A percentile compares a stretch with the other conserved stretches of the same genome.
These are phyloP conservation scores for Abortiporus biennis DNA, from an alignment of 1,284 basidiomycete species.

Conservation along the genomic window DNA sequence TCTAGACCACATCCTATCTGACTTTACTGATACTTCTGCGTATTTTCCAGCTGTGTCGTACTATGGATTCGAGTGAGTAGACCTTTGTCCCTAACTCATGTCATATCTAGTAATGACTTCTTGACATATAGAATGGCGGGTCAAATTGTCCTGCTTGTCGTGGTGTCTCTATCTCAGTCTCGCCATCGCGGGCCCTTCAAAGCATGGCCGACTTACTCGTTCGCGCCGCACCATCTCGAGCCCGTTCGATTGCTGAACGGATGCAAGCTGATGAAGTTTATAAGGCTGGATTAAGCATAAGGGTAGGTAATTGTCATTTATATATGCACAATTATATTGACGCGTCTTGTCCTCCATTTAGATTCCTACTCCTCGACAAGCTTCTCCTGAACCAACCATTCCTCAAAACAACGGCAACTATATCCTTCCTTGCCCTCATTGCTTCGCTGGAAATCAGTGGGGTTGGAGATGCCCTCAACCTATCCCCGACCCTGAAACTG, in stretches of 20 bases:
- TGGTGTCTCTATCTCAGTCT: conserved; percentile 54
- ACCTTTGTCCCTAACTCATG: background rate
- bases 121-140: conserved; percentile 57
- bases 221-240: conserved; percentile 56
- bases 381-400: conserved; percentile 67
- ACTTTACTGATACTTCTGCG: background rate
- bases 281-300: conserved; percentile 51
- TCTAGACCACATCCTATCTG: background rate
- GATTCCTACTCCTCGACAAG: conserved; percentile 68
- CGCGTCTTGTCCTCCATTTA: conserved; percentile 22
- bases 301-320: conserved; percentile 41
- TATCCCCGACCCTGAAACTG: conserved; percentile 57
- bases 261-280: conserved; percentile 76
- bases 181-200: conserved; percentile 65
- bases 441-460: conserved; percentile 53
- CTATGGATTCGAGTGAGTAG: conserved; percentile 73
- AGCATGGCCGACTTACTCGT: conserved; percentile 62
- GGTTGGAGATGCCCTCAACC: conserved; percentile 73
- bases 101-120: background rate
- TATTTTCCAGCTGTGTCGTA: conserved; percentile 53
- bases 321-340: background rate
- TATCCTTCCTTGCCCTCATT: conserved; percentile 72
- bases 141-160: conserved; percentile 76
- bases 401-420: conserved; percentile 52
- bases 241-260: conserved; percentile 57